Evolutionary conservation across 306 rosid species (phyloP), one percentile per base, ranked within the genome.

Genomic region (Cotoneaster glaucophyllus): DNA sequence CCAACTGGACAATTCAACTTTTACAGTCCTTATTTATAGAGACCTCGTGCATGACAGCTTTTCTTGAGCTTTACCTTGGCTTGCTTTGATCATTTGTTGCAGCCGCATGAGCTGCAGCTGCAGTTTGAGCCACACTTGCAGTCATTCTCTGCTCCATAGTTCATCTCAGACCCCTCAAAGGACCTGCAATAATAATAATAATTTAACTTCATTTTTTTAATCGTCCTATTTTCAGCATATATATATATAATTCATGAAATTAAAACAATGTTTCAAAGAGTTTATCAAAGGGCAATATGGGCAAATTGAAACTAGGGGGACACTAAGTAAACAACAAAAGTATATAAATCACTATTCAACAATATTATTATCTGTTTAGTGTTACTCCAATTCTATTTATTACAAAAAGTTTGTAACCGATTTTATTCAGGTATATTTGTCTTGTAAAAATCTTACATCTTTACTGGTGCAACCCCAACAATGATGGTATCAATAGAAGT

Each of bases 41-140:
- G 31, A 72, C 28, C 65, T 43, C 28, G 17, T 59, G 34, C 28
- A 57, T 17, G 24, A 8, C 14, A 31, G 41, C 43, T 7, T 9
- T 31, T 64, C 28, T 9, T 57, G 28, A n/a, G 19, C 8, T 37
- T 48, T 70, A 12, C 62, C 68, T 58, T 18, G 21, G 15, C 54
- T 29, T 18, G 12, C 14, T 44, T 37, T 66, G 77, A 61, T 77
- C 77, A 79, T 56, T 75, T 70, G 78, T 73, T n/a, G 52, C 82
- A 79, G 54, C 9, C 11, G 78, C 80, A 79, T 54, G 80, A 72
- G 66, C 76, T 77, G 64, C 75, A 81, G 53, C 12, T 54, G 84
- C 84, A 74, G 83, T 13, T 79, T 10, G 69, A 50, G 14, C 82
- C 82, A 25, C 82, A 78, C 67, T 77, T 72, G 81, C 84, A 76